Evolutionary conservation across 208 protist genomes (phyloP).

Genomic region (Acanthamoeba culbertsoni): DNA sequence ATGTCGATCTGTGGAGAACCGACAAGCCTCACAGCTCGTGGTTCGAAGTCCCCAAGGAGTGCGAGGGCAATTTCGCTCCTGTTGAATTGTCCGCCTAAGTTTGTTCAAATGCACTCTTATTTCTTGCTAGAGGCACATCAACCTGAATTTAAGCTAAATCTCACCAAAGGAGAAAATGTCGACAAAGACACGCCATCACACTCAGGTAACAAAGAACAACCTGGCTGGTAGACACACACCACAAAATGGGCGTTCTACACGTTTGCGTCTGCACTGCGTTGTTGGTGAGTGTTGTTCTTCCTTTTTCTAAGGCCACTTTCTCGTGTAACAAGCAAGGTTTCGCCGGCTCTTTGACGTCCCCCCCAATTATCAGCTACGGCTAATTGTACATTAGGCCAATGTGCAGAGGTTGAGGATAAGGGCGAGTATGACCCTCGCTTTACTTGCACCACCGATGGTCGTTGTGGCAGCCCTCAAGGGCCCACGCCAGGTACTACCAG

Average conservation of each 20-base stretch:
- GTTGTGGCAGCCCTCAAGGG: neutral
- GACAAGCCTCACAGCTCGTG: neutral
- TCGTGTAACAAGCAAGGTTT: neutral
- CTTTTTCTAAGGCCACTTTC: neutral
- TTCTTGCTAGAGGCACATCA: too few species aligned
- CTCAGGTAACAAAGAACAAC: neutral
- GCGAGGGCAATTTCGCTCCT: neutral
- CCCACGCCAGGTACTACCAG: neutral
- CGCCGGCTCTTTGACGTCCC: neutral
- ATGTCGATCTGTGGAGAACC: neutral
- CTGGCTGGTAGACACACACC: too few species aligned
- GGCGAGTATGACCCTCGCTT: neutral
- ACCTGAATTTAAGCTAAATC: too few species aligned
- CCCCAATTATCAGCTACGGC: neutral
- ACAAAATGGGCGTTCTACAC: neutral
- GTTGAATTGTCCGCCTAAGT: too few species aligned
- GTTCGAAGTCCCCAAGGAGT: slow-evolving; percentile 21
- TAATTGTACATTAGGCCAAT: neutral
- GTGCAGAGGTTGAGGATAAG: neutral
- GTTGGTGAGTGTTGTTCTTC: neutral
- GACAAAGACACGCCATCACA: neutral
- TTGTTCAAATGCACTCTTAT: too few species aligned
- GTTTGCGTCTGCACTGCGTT: neutral
- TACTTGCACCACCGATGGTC: neutral
- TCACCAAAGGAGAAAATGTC: too few species aligned